These are phyloP conservation scores for Exsudoporus frostii DNA, from an alignment of 768 basidiomycete species.

Conservation along the genomic window DNA sequence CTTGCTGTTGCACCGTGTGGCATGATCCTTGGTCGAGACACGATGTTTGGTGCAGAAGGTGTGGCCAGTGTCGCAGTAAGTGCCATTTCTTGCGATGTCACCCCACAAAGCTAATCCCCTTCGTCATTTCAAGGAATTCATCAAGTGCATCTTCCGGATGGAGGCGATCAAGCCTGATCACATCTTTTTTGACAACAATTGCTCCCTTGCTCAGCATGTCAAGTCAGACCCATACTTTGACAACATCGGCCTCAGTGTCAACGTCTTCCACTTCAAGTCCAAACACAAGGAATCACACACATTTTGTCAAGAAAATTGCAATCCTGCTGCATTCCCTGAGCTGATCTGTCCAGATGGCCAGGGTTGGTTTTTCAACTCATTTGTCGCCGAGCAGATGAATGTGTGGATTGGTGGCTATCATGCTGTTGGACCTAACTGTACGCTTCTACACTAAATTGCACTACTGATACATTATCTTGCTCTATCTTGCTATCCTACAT, in stretches of 20 bases:
- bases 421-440: too few relatives aligned
- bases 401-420: slow-evolving; percentile 38
- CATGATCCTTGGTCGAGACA: not conserved
- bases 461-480: too few relatives aligned
- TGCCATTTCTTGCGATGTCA: not conserved
- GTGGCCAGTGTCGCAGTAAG: not conserved
- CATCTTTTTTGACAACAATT: slow-evolving; percentile 11
- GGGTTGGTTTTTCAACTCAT: slow-evolving; percentile 38
- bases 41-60: slow-evolving; percentile 3
- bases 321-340: slow-evolving; percentile 28
- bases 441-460: too few relatives aligned
- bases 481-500: too few relatives aligned
- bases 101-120: not conserved
- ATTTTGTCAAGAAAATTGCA: slow-evolving; percentile 30
- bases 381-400: slow-evolving; percentile 34
- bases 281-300: slow-evolving; percentile 33
- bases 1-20: not conserved
- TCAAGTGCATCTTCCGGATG: not conserved
- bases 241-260: slow-evolving; percentile 28
- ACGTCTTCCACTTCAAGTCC: slow-evolving; percentile 37
- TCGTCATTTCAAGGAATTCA: not conserved
- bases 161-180: not conserved
- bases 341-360: slow-evolving; percentile 19
- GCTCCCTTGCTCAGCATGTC: not conserved
- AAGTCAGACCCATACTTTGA: slow-evolving; percentile 4